Evolutionary conservation across 2,329 filamentous ascomycete species (phyloP), one percentile per base, ranked within the genome.

Genomic region (Pestalotiopsis sp.): DNA sequence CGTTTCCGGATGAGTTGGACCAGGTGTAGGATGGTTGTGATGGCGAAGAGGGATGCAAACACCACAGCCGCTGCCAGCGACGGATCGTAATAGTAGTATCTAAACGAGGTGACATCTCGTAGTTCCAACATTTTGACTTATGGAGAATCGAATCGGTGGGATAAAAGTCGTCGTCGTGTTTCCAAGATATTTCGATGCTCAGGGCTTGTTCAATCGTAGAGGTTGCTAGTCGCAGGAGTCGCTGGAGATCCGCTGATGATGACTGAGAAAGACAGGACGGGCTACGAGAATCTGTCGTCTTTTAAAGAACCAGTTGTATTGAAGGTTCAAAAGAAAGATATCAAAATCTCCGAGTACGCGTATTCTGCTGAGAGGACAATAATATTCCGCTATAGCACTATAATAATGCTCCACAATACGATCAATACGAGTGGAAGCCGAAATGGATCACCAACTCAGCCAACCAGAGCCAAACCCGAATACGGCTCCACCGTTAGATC

Each of bases 1-100:
- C 79, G 77, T 2, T 78, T 78, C n/a, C 73, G 75, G 49, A 81
- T 38, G 41, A 86, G 71, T 62, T 82, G 79, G 23, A 75, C 79
- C n/a, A 73, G 65, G 68, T 86, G 84, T 0, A 79, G 59, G 0
- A 74, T 39, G 0, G 83, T 78, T 2, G 81, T 75, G 38, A 81
- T 62, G 12, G 75, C 72, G 69, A 86, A 83, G 13, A 85, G 67
- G 7, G 78, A 72, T 11, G 81, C 73, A 66, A 84, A 83, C 31
- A 82, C 71, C 11, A 80, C 77, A 3, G 85, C 85, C 1, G 82
- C 81, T 0, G 77, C 76, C 13, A 82, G 73, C 2, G 81, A 84
- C 0, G 85, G 85, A 38, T 83, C 75, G 72, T 87, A 87, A 59
- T 83, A 83, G 75, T 87, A 88, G 20, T 65, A 69, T n/a, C 20